A percentile compares a stretch with the other conserved stretches of the same genome.
Evolutionary conservation across 352 stramenopile genomes (phyloP).

Genomic region (Globisporangium carolinianum): DNA sequence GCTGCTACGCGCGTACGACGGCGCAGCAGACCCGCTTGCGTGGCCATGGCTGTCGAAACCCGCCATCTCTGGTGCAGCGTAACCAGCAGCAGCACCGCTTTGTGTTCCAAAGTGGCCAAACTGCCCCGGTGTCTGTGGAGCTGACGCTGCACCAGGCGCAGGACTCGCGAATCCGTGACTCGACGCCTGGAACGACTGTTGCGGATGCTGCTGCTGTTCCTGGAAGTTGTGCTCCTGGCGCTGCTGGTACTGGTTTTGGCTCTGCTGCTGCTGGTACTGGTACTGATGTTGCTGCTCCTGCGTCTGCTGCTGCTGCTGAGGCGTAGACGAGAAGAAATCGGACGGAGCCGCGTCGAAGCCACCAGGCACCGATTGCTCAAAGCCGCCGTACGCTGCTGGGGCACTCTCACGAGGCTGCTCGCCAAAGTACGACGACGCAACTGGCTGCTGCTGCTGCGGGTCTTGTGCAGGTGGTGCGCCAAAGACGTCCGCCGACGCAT

Average conservation of each 20-base stretch:
- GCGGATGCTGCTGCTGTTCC: conserved; percentile 3
- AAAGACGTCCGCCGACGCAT: conserved; percentile 2
- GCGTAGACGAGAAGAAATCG: conserved; percentile 32
- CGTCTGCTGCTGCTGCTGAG: conserved; percentile 7
- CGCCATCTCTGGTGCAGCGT: neutral
- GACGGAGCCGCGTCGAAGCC: conserved; percentile 15
- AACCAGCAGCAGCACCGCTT: neutral
- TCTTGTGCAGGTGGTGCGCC: conserved; percentile 5
- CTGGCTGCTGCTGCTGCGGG: conserved; percentile 3
- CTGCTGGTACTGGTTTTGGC: neutral
- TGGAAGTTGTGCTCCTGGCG: neutral
- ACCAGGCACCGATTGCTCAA: conserved; percentile 12
- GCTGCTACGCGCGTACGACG: conserved; percentile 5
- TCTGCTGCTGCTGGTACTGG: conserved; percentile 2
- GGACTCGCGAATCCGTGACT: neutral
- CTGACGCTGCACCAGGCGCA: neutral
- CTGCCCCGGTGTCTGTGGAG: neutral
- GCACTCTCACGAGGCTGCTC: conserved; percentile 1
- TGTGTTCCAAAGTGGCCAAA: conserved; percentile 5
- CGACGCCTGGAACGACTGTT: conserved; percentile 8
- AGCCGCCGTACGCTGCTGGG: conserved; percentile 16
- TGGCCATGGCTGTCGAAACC: neutral
- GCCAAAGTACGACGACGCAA: conserved; percentile 9
- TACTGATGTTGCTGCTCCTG: conserved; percentile 19
- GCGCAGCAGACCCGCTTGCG: neutral